Evolutionary conservation across 169 alveolate genomes (phyloP).

Genomic region (Perkinsus olseni): DNA sequence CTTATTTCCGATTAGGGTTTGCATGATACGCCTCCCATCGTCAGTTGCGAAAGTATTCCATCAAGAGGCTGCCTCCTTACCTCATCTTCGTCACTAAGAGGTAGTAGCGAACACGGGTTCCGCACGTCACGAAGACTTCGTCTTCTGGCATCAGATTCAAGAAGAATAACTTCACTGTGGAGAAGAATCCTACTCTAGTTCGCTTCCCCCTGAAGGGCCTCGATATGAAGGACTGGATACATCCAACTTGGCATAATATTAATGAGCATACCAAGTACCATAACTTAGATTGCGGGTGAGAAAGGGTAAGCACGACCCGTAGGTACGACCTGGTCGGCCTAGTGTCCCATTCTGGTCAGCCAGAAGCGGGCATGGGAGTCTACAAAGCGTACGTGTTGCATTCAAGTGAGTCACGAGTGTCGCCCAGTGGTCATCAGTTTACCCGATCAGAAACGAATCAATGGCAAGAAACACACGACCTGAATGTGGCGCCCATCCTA

Average conservation of each 20-base stretch:
- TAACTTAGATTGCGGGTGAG: neutral
- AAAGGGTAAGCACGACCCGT: neutral
- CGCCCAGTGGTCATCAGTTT: neutral
- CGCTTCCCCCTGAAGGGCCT: slow-evolving; percentile 88
- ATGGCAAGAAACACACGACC: slow-evolving; percentile 94
- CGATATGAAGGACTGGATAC: slow-evolving; percentile 59
- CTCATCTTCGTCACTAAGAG: slow-evolving; percentile 5
- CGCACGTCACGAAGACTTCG: neutral
- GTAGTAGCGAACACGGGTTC: neutral
- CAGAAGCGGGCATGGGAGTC: slow-evolving; percentile 59
- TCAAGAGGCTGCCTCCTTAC: slow-evolving; percentile 26
- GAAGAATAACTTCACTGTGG: slow-evolving; percentile 87
- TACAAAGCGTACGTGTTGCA: slow-evolving; percentile 73
- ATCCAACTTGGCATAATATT: neutral
- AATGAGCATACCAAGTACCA: neutral
- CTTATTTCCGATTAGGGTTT: neutral
- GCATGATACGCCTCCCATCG: neutral
- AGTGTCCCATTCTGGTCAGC: slow-evolving; percentile 82
- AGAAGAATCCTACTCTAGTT: slow-evolving; percentile 97
- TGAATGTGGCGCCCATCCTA: slow-evolving; percentile 84
- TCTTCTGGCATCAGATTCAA: slow-evolving; percentile 62
- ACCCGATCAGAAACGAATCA: slow-evolving; percentile 53
- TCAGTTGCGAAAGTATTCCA: slow-evolving; percentile 9
- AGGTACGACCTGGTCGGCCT: slow-evolving; percentile 78
- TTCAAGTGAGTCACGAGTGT: neutral